phyloP scores from a whole-genome alignment of 2,329 filamentous ascomycete genomes.

The Gliomastix tumulicola region DNA sequence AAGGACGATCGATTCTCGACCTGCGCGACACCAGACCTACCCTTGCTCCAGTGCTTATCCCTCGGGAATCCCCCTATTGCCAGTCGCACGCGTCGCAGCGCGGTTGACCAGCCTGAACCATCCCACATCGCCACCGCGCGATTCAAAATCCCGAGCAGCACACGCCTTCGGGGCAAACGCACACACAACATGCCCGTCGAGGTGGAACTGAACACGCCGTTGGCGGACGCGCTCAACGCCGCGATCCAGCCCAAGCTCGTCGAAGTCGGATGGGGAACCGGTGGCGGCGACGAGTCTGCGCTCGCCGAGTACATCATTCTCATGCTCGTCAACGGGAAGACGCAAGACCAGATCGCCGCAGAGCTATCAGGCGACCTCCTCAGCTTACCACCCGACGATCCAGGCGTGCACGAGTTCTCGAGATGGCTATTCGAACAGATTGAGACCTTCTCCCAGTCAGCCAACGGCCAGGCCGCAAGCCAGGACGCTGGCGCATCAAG shows the following conservation, averaged over 20 bases:
- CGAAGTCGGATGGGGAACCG: constrained; percentile 86
- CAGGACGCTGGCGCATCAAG: constrained; percentile 25
- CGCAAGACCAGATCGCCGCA: constrained; percentile 77
- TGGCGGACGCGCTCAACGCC: constrained; percentile 75
- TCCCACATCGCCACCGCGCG: no score
- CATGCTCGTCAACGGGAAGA: constrained; percentile 95
- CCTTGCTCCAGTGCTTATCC: no score
- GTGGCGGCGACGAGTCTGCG: constrained; percentile 69
- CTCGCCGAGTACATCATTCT: constrained; percentile 95
- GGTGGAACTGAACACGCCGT: constrained; percentile 68
- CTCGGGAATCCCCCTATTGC: no score
- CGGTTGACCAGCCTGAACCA: no score
- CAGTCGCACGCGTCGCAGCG: no score
- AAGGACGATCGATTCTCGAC: no score
- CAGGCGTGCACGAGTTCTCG: constrained; percentile 75
- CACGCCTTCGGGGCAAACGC: no score
- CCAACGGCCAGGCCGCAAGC: constrained; percentile 19
- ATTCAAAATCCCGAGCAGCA: no score
- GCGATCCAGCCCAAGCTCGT: constrained; percentile 86
- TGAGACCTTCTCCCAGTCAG: constrained; percentile 40
- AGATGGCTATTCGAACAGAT: constrained; percentile 92
- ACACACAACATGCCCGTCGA: constrained; percentile 78
- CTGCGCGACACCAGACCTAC: no score
- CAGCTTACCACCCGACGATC: constrained; percentile 73
- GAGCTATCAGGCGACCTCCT: constrained; percentile 88